phyloP scores from a whole-genome alignment of 352 stramenopile species.

The Phytophthora citrophthora region DNA sequence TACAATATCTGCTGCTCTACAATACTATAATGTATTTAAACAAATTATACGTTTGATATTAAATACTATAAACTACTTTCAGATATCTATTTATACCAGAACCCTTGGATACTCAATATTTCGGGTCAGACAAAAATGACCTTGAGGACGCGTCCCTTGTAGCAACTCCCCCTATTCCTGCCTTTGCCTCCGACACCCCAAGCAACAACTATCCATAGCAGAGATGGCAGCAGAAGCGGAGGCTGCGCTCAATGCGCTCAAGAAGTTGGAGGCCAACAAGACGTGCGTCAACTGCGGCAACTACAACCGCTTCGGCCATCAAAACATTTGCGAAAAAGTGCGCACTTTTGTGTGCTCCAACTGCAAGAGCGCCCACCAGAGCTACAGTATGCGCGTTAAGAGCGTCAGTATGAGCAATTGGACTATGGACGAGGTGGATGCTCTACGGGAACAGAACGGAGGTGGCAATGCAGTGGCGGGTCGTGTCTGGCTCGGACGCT shows the following conservation, averaged over 20 bases:
- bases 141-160: conserved; percentile 24
- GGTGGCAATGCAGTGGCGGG: conserved; percentile 88
- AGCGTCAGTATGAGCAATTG: conserved; percentile 96
- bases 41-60: no score
- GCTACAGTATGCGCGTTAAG: conserved; percentile 95
- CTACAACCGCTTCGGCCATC: conserved; percentile 92
- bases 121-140: conserved; percentile 25
- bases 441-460: conserved; percentile 85
- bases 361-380: conserved; percentile 96
- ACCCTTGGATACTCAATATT: not conserved
- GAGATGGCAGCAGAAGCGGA: conserved; percentile 56
- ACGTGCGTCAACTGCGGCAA: conserved; percentile 85
- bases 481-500: conserved; percentile 89
- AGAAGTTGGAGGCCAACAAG: conserved; percentile 87
- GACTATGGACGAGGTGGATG: conserved; percentile 91
- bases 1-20: no score
- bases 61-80: no score
- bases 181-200: conserved; percentile 15
- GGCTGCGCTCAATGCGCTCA: conserved; percentile 79
- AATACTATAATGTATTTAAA: no score
- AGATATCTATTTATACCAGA: no score
- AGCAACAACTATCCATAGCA: conserved; percentile 2
- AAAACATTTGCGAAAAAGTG: conserved; percentile 93
- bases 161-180: conserved; percentile 2
- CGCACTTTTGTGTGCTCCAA: conserved; percentile 94